phyloP scores from a whole-genome alignment of 495 filamentous ascomycete species.

The Penicillium atrosanguineum region DNA sequence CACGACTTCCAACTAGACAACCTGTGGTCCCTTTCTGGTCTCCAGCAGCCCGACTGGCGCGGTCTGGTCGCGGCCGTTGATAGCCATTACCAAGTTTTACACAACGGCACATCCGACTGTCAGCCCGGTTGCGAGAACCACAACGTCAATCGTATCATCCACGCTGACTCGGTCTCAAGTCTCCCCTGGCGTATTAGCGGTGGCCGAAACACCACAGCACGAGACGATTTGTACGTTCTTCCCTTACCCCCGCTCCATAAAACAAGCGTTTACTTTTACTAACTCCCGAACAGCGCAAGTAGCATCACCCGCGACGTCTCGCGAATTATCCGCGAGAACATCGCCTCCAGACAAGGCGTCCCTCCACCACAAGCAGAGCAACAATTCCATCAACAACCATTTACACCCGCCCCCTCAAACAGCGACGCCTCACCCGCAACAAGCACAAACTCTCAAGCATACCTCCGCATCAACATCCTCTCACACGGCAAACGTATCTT shows the following conservation, averaged over 20 bases:
- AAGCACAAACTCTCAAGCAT: conserved; percentile 21
- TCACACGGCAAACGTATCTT: conserved; percentile 42
- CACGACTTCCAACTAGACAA: conserved; percentile 43
- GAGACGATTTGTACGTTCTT: conserved; percentile 42
- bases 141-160: conserved; percentile 37
- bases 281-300: conserved; percentile 32
- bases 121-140: conserved; percentile 29
- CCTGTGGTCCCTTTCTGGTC: conserved; percentile 43
- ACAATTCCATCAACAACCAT: conserved; percentile 20
- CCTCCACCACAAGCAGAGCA: conserved; percentile 17
- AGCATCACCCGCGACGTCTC: conserved; percentile 45
- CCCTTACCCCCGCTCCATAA: not conserved
- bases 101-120: conserved; percentile 35
- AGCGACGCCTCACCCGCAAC: conserved; percentile 5
- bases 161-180: conserved; percentile 25
- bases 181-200: conserved; percentile 44
- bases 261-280: not conserved
- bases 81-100: conserved; percentile 42
- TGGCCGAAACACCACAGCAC: conserved; percentile 20
- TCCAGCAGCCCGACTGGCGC: conserved; percentile 45
- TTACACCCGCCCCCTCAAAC: conserved; percentile 12
- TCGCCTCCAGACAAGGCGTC: conserved; percentile 27
- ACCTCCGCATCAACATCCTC: conserved; percentile 41
- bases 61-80: conserved; percentile 48
- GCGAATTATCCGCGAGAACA: conserved; percentile 41